These are phyloP conservation scores for Mrakia blollopis DNA, from an alignment of 768 basidiomycete species.

Conservation along the genomic window DNA sequence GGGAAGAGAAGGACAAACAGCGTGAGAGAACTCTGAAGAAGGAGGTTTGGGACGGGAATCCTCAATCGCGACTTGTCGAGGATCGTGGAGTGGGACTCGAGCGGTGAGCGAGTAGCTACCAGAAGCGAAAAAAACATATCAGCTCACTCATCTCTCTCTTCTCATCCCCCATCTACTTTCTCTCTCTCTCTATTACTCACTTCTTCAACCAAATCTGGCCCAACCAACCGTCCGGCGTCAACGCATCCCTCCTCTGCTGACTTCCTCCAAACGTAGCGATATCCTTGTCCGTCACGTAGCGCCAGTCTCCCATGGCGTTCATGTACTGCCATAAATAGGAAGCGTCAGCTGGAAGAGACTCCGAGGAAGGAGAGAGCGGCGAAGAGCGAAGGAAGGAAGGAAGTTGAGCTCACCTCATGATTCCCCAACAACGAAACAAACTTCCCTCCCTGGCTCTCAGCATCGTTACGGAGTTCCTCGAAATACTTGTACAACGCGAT, in stretches of 20 bases:
- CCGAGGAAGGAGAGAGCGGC: too few species aligned
- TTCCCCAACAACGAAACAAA: slow-evolving; percentile 51
- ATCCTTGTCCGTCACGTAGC: slow-evolving; percentile 80
- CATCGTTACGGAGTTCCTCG: slow-evolving; percentile 69
- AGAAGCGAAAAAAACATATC: too few species aligned
- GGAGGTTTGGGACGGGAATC: neutral
- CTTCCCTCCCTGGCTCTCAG: neutral
- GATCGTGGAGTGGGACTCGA: slow-evolving; percentile 63
- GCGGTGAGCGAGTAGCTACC: slow-evolving; percentile 49
- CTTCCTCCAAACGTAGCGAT: slow-evolving; percentile 74
- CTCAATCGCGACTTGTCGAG: slow-evolving; percentile 37
- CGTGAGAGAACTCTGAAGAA: neutral
- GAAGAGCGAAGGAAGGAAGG: neutral
- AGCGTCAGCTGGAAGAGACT: too few species aligned
- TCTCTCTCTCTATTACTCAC: too few species aligned
- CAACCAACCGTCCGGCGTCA: slow-evolving; percentile 66
- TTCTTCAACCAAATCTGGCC: slow-evolving; percentile 79
- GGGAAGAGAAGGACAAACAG: slow-evolving; percentile 1
- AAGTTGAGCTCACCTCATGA: slow-evolving; percentile 58
- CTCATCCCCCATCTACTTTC: too few species aligned
- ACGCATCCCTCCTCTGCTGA: slow-evolving; percentile 62
- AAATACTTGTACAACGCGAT: slow-evolving; percentile 78
- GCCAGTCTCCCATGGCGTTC: slow-evolving; percentile 83
- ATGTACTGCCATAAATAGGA: slow-evolving; percentile 52
- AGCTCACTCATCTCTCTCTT: too few species aligned